Base-by-base conservation (phyloP, 164 flowering plant species). In the Warburgia ugandensis region DNA sequence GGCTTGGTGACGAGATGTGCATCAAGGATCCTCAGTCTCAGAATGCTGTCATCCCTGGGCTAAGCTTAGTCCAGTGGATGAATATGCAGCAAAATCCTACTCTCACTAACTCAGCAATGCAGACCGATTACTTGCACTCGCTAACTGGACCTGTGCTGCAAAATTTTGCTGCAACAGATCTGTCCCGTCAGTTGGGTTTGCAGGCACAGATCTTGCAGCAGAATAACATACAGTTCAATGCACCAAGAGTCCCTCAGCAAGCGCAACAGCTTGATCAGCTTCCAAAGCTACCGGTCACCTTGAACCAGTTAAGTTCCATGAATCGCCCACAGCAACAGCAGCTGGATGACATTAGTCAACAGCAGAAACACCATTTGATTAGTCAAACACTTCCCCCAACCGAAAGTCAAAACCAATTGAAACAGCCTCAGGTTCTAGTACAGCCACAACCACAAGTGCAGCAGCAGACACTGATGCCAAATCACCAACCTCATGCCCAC, bases 51-150 rank as follows among this genome's bases (percentile, higher is more conserved):
- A 47, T 80, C 29, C 78, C 82, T 42, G 95, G 98, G 38, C 57
- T 88, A 27, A 88, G 90, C 69, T 61, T 92, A 63, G 81, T 70
- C 8, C 96, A 92, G 45, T 88, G 94, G 98, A 92, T 92, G 96
- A 92, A 66, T 76, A 81, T 92, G 96, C 95, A 85, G 64, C 94
- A 81, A 50, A 83, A 73, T 57, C 64, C 87, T 45, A 55, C 84
- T 11, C 42, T 78, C 13, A 53, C 64, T 8, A 78, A 77, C 64
- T 49, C 89, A 28, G 30, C 51, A 29, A 62, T 81, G 44, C 95
- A 81, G 59, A 67, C 83, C n/a, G 84, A 77, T 58, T 85, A 73
- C 49, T 40, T 72, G 66, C 74, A 67, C 14, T 59, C 86, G 13
- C 57, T 79, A 19, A 31, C 82, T 6, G 71, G 75, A 4, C 55